Evolutionary conservation across 768 basidiomycete genomes (phyloP).

Genomic region (Saitozyma sp.): DNA sequence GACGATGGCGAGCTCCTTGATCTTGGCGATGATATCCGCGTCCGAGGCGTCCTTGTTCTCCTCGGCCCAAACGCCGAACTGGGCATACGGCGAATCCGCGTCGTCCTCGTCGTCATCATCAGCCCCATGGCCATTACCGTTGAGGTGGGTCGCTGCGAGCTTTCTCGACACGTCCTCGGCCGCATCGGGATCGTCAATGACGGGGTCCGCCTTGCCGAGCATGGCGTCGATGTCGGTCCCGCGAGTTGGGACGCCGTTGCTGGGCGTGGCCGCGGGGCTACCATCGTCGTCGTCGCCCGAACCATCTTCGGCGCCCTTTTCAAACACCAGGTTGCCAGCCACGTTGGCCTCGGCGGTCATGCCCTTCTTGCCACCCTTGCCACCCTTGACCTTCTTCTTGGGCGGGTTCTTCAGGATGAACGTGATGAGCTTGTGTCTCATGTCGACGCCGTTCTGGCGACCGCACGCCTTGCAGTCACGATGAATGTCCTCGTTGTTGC

Average conservation of each 20-base stretch:
- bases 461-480: conserved; percentile 99
- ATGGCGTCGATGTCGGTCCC: conserved; percentile 73
- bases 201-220: conserved; percentile 60
- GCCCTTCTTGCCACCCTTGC: conserved; percentile 56
- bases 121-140: conserved; percentile 34
- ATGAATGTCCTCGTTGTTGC: conserved; percentile 79
- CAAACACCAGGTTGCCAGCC: conserved; percentile 52
- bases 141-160: conserved; percentile 67
- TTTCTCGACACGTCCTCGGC: conserved; percentile 73
- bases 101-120: conserved; percentile 84
- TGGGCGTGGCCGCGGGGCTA: conserved; percentile 11
- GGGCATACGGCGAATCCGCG: conserved; percentile 82
- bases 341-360: conserved; percentile 52
- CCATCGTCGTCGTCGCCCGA: conserved; percentile 43
- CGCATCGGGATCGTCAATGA: conserved; percentile 48
- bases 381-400: conserved; percentile 65
- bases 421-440: conserved; percentile 93
- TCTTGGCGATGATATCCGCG: conserved; percentile 62
- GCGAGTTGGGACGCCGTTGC: conserved; percentile 31
- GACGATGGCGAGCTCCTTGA: conserved; percentile 84
- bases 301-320: conserved; percentile 54
- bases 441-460: conserved; percentile 84
- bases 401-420: conserved; percentile 98
- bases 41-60: conserved; percentile 62
- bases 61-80: conserved; percentile 80